Evolutionary conservation across 306 rosid species (phyloP).

Genomic region (Glycyrrhiza uralensis): DNA sequence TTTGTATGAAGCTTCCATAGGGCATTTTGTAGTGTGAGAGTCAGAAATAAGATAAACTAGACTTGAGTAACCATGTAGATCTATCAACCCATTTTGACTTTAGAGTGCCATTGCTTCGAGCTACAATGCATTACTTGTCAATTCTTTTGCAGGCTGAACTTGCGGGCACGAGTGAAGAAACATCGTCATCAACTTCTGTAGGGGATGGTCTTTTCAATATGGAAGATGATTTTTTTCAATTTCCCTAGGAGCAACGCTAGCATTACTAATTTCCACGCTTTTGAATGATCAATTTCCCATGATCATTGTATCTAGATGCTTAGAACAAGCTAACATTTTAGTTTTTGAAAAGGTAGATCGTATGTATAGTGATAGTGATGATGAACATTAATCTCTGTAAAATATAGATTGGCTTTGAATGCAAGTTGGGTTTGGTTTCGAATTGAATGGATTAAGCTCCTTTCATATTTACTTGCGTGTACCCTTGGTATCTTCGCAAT

Average conservation of each 20-base stretch:
- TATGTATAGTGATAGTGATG: slow-evolving; percentile 14
- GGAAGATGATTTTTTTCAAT: slow-evolving; percentile 48
- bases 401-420: slow-evolving; percentile 11
- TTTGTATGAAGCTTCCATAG: not conserved
- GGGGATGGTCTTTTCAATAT: slow-evolving; percentile 23
- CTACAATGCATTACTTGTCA: not conserved
- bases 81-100: not conserved
- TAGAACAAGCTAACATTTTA: slow-evolving; percentile 11
- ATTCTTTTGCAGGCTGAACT: slow-evolving; percentile 70
- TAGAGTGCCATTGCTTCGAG: not conserved
- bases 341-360: slow-evolving; percentile 19
- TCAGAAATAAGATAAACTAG: not conserved
- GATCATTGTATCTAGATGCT: slow-evolving; percentile 21
- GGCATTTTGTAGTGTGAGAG: not conserved
- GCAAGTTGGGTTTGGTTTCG: slow-evolving; percentile 2
- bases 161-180: slow-evolving; percentile 40
- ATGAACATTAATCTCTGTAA: slow-evolving; percentile 6
- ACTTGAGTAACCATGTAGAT: not conserved
- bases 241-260: slow-evolving; percentile 29
- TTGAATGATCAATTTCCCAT: slow-evolving; percentile 24
- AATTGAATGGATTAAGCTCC: not conserved
- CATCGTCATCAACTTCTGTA: slow-evolving; percentile 31
- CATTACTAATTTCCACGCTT: not conserved
- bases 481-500: not conserved
- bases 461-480: not conserved